Evolutionary conservation across 306 rosid species (phyloP).

Genomic region (Lablab purpureus): DNA sequence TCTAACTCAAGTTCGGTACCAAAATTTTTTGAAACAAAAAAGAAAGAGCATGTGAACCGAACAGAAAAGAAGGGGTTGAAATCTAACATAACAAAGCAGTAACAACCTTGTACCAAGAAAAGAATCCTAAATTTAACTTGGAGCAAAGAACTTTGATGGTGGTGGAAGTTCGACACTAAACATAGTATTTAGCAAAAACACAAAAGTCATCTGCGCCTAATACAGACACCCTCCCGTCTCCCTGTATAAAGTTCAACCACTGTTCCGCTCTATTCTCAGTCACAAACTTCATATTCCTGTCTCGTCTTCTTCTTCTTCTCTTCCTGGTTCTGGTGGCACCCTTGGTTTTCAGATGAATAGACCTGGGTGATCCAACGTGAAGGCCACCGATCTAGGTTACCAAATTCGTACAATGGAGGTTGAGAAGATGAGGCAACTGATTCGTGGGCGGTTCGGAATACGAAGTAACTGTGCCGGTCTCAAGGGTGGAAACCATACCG

Average conservation of each 20-base stretch:
- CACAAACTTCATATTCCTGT: neutral
- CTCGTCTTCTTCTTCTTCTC: neutral
- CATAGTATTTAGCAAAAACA: neutral
- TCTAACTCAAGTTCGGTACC: too few species aligned
- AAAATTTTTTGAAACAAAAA: neutral
- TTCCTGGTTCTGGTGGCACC: neutral
- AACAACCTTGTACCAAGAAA: neutral
- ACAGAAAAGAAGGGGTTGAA: neutral
- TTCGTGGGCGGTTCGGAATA: constrained; percentile 58
- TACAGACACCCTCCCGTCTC: neutral
- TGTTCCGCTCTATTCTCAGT: neutral
- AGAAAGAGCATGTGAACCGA: neutral
- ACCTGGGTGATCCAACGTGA: constrained; percentile 21
- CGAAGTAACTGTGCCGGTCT: constrained; percentile 64
- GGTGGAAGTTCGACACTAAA: neutral
- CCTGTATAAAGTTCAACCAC: neutral
- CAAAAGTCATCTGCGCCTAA: neutral
- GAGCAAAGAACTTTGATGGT: neutral
- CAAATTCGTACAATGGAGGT: constrained; percentile 55
- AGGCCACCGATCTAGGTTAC: constrained; percentile 2
- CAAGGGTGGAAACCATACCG: constrained; percentile 87
- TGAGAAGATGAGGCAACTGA: constrained; percentile 57
- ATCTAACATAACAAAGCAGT: neutral
- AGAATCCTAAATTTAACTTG: neutral
- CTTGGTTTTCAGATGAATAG: constrained; percentile 45